Conservation (phyloP, 306 rosid species). For the Corylus avellana region DNA sequence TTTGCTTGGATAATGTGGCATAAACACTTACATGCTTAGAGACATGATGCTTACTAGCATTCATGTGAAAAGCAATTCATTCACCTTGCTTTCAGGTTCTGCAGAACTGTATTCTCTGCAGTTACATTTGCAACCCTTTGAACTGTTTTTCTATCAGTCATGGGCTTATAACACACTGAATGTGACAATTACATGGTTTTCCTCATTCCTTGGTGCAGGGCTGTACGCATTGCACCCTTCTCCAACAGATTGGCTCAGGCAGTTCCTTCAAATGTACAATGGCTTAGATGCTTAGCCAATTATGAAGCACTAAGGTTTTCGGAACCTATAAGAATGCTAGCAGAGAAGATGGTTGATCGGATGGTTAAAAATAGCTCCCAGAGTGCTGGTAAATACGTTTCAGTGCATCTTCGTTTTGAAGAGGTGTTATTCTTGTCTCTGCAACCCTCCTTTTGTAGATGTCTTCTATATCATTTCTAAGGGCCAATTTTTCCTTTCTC, state of each 20-base stretch:
- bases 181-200: constrained; percentile 43
- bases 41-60: neutral
- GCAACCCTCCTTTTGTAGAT: constrained; percentile 17
- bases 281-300: constrained; percentile 81
- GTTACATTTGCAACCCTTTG: neutral
- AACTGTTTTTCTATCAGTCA: neutral
- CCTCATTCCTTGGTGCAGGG: constrained; percentile 57
- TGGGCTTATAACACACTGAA: constrained; percentile 7
- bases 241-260: constrained; percentile 90
- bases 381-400: constrained; percentile 83
- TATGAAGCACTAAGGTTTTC: constrained; percentile 87
- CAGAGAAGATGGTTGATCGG: constrained; percentile 85
- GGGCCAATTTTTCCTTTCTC: constrained; percentile 12
- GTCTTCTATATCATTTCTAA: constrained; percentile 26
- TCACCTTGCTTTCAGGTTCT: neutral
- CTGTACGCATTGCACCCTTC: constrained; percentile 94
- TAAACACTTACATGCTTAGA: neutral
- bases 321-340: constrained; percentile 73
- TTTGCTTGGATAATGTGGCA: neutral
- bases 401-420: constrained; percentile 97
- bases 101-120: neutral
- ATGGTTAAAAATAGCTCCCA: constrained; percentile 78
- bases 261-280: constrained; percentile 79
- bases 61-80: neutral
- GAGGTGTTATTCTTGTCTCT: constrained; percentile 58